Evolutionary conservation across 331 rosid genomes (phyloP), one percentile per base, ranked within the genome.

Genomic region (Spiraea crenata): DNA sequence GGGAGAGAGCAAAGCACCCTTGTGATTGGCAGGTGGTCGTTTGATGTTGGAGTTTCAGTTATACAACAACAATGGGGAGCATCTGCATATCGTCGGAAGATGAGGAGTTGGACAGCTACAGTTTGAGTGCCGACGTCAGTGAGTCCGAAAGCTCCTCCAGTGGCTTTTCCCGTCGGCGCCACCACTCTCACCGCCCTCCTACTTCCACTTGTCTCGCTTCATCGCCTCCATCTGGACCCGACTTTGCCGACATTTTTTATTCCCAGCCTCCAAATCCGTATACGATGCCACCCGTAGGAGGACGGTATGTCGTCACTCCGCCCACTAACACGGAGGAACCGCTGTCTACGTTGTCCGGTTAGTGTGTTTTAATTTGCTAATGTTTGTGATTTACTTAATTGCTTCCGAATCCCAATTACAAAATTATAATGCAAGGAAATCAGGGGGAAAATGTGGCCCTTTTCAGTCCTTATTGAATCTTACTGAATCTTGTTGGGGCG

Each of bases 61-160:
- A 9, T 45, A 45, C 9, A 57, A 42, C 71, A 76, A 84, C 71
- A 76, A 84, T 79, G 89, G 76, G 48, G 72, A 67, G 70, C 65
- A 37, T 20, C 65, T 73, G 44, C 60, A 13, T 65, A 64, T 81
- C 82, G 45, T 79, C 86, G 38, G 86, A 70, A 16, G 63, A 69
- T 20, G 80, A 81, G 12, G 83, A 75, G 9, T 15, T 63, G 65
- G 68, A 76, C 40, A 75, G 67, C 44, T 75, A 78, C 82, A 78
- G 81, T 60, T 46, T 75, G 16, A 82, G 86, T 65, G 80, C 82
- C 3, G 84, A 81, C 46, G 84, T 71, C 14, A 81, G 86, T 52
- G 81, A 74, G 72, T 84, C 78, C 17, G 82, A 73, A 61, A 79
- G 80, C 64, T 76, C 70, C n/a, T 40, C 54, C 20, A 45, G 78